Conservation (phyloP, 306 rosid species). For the Lablab purpureus region DNA sequence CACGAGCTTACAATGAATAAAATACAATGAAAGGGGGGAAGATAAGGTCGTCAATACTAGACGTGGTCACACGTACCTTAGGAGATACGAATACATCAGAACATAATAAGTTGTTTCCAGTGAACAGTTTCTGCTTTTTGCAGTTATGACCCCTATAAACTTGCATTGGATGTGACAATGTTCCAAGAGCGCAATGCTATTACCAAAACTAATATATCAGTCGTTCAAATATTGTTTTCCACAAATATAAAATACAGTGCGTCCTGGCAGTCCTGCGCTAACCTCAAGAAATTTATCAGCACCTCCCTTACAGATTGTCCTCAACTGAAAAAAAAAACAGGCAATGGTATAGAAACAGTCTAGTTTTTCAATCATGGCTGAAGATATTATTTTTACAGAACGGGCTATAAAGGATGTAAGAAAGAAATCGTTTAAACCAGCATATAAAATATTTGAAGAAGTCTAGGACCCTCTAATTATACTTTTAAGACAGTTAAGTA, state of each 20-base stretch:
- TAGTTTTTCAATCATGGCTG: not conserved
- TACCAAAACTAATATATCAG: slow-evolving; percentile 86
- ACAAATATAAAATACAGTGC: slow-evolving; percentile 75
- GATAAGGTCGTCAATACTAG: not conserved
- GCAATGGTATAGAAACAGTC: not conserved
- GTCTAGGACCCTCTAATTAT: not conserved
- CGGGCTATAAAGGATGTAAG: not conserved
- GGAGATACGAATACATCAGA: slow-evolving; percentile 47
- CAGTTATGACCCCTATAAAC: slow-evolving; percentile 74
- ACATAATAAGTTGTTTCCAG: slow-evolving; percentile 84
- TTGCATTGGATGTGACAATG: slow-evolving; percentile 91
- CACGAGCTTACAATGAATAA: slow-evolving; percentile 11
- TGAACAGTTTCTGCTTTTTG: slow-evolving; percentile 82
- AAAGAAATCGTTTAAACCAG: slow-evolving; percentile 8
- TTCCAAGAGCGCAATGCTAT: slow-evolving; percentile 88
- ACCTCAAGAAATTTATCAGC: slow-evolving; percentile 20
- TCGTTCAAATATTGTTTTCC: slow-evolving; percentile 85
- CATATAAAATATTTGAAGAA: not conserved
- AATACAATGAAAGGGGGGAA: not conserved
- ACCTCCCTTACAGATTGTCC: not conserved
- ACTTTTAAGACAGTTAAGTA: slow-evolving; percentile 41
- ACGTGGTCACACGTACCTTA: slow-evolving; percentile 56
- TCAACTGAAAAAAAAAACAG: slow-evolving; percentile 2
- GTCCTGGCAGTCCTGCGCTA: slow-evolving; percentile 61
- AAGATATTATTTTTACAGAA: not conserved